Conservation (phyloP, 1,284 basidiomycete genomes). For the Apiotrichum brassicae region DNA sequence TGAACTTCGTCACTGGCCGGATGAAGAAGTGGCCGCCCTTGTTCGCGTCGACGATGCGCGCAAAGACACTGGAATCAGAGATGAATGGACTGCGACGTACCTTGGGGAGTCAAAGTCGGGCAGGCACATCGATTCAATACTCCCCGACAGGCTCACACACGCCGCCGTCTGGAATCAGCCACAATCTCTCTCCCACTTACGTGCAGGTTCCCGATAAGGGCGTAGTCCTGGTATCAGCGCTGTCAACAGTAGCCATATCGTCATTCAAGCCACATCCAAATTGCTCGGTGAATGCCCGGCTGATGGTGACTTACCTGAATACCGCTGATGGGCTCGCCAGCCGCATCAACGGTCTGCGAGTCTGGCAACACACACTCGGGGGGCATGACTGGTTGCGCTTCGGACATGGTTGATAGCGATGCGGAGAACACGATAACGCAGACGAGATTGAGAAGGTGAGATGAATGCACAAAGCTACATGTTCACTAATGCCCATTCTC, state of each 20-base stretch:
- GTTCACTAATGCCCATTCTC: too few relatives aligned
- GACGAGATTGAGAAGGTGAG: too few relatives aligned
- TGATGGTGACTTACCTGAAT: conserved; percentile 22
- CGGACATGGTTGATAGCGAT: too few relatives aligned
- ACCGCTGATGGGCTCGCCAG: conserved; percentile 24
- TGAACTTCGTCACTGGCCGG: conserved; percentile 52
- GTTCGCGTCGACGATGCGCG: conserved; percentile 53
- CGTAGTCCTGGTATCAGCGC: conserved; percentile 48
- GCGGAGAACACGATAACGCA: too few relatives aligned
- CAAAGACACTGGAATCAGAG: conserved; percentile 56
- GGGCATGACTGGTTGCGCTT: too few relatives aligned
- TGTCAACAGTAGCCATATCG: too few relatives aligned
- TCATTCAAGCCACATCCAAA: neutral
- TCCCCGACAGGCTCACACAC: conserved; percentile 45
- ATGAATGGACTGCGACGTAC: conserved; percentile 15
- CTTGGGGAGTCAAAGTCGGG: conserved; percentile 85
- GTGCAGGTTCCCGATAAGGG: conserved; percentile 46
- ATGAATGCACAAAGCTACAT: too few relatives aligned
- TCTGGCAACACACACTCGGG: neutral
- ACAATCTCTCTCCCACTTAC: conserved; percentile 11
- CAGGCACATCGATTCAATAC: conserved; percentile 71
- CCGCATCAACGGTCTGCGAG: conserved; percentile 10
- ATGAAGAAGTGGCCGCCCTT: conserved; percentile 90
- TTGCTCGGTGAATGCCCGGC: too few relatives aligned
- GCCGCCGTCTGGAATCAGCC: conserved; percentile 42